A percentile compares a stretch with the other conserved stretches of the same genome.
phyloP scores from a whole-genome alignment of 202 grass and related monocot genomes.

The Panicum virgatum region DNA sequence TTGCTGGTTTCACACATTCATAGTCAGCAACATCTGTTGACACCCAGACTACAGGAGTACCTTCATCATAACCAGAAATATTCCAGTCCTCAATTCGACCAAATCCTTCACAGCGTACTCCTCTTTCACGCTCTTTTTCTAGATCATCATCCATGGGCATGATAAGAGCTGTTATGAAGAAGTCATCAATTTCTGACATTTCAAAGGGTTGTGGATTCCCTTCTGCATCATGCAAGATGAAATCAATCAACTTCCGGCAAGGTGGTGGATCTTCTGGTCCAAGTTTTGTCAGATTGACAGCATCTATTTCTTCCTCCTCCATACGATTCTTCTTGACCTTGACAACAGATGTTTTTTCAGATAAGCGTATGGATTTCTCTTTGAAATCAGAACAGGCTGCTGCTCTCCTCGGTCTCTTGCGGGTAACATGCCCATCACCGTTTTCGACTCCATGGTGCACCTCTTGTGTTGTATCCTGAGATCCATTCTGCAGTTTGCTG shows the following conservation, averaged over 20 bases:
- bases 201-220: conserved; percentile 92
- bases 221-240: conserved; percentile 86
- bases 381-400: conserved; percentile 93
- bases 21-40: conserved; percentile 96
- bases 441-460: conserved; percentile 44
- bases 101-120: conserved; percentile 95
- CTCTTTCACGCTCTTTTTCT: conserved; percentile 79
- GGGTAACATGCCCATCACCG: conserved; percentile 23
- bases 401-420: conserved; percentile 82
- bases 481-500: conserved; percentile 32
- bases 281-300: conserved; percentile 78
- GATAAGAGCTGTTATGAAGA: conserved; percentile 90
- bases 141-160: conserved; percentile 93
- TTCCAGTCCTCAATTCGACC: conserved; percentile 93
- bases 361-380: conserved; percentile 75
- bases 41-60: conserved; percentile 79
- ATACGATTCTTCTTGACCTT: conserved; percentile 61
- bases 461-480: conserved; percentile 27
- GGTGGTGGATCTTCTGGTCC: conserved; percentile 68
- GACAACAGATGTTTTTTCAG: conserved; percentile 69
- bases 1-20: conserved; percentile 94
- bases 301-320: conserved; percentile 88
- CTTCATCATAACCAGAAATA: conserved; percentile 99
- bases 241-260: conserved; percentile 88
- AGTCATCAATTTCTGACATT: conserved; percentile 94